These are phyloP conservation scores for Pseudocercospora ulei DNA, from an alignment of 2,329 filamentous ascomycete species.

Conservation along the genomic window DNA sequence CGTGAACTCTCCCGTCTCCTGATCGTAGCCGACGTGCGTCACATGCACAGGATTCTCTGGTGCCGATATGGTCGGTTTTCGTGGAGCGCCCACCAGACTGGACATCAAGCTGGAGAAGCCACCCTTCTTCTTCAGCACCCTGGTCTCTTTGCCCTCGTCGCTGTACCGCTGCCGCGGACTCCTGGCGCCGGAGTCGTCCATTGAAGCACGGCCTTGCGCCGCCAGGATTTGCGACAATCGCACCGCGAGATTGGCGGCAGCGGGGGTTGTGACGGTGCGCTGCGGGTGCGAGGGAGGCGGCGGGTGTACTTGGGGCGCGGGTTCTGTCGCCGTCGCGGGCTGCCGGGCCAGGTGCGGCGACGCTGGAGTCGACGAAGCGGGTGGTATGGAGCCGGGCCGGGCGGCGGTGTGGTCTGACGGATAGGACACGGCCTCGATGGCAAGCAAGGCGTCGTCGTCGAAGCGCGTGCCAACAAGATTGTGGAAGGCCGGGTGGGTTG, in stretches of 20 bases:
- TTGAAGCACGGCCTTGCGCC: conserved; percentile 36
- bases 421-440: conserved; percentile 33
- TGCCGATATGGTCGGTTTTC: conserved; percentile 89
- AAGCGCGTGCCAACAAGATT: conserved; percentile 38
- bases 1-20: conserved; percentile 90
- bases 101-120: conserved; percentile 83
- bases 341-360: conserved; percentile 14
- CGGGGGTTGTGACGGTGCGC: conserved; percentile 12
- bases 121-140: conserved; percentile 64
- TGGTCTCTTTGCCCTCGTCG: conserved; percentile 62
- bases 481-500: conserved; percentile 30
- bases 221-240: conserved; percentile 39
- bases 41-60: conserved; percentile 97
- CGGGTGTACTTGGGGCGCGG: conserved; percentile 6
- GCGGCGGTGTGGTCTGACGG: conserved; percentile 17
- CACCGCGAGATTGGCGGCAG: conserved; percentile 29
- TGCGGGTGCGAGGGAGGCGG: conserved; percentile 13
- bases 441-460: conserved; percentile 35
- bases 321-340: conserved; percentile 4
- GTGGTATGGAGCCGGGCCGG: conserved; percentile 5
- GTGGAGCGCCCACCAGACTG: conserved; percentile 71
- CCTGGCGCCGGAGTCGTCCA: conserved; percentile 43
- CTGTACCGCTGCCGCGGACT: conserved; percentile 61
- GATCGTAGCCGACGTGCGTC: conserved; percentile 95
- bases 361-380: conserved; percentile 4